Percentiles rank a stretch among this genome's conserved stretches.
phyloP scores from a whole-genome alignment of 179 eudicot genomes.

The Drosera spatulata region DNA sequence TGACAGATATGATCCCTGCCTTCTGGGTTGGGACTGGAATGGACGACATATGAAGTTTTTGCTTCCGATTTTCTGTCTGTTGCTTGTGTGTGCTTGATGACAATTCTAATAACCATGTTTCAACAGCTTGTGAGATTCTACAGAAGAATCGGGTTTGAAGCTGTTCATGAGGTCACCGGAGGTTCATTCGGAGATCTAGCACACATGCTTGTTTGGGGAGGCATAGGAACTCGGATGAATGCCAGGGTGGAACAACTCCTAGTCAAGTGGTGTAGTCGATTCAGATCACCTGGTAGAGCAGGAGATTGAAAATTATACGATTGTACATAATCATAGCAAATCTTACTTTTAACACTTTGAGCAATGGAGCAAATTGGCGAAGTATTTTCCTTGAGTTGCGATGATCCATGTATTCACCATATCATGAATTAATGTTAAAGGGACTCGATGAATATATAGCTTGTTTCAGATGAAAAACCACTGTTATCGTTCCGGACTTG shows the following conservation, averaged over 20 bases:
- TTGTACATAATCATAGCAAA: too few species aligned
- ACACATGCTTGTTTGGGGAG: constrained; percentile 89
- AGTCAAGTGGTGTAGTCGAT: constrained; percentile 61
- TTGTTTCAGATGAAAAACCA: too few species aligned
- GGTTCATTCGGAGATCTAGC: constrained; percentile 50
- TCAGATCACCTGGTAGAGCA: constrained; percentile 2
- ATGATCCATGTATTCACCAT: too few species aligned
- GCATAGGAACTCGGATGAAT: constrained; percentile 85
- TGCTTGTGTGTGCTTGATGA: neutral
- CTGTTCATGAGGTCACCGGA: constrained; percentile 69
- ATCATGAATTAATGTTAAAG: too few species aligned
- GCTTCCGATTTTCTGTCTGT: neutral
- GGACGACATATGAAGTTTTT: neutral
- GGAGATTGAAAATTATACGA: too few species aligned
- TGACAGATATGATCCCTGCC: too few species aligned
- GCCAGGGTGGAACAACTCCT: constrained; percentile 57
- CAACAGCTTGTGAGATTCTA: constrained; percentile 76
- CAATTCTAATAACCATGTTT: neutral
- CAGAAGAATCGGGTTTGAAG: constrained; percentile 73
- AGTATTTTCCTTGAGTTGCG: too few species aligned
- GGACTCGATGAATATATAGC: too few species aligned
- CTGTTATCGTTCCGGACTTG: too few species aligned
- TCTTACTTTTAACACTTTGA: too few species aligned
- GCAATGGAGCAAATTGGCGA: too few species aligned
- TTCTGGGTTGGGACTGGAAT: too few species aligned